phyloP scores from a whole-genome alignment of 768 basidiomycete genomes.

The Serendipita sp. region DNA sequence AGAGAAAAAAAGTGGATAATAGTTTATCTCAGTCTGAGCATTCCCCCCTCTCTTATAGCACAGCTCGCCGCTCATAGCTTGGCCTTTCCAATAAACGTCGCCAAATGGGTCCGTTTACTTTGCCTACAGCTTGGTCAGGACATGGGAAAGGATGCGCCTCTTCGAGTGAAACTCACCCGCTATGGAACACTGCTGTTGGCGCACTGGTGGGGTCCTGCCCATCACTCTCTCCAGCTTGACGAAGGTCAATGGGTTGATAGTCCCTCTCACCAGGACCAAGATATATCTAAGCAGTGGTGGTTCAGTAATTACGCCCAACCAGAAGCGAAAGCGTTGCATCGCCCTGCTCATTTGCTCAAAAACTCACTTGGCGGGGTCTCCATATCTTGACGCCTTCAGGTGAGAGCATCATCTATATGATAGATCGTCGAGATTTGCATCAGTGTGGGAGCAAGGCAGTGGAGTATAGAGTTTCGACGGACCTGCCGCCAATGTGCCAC shows the following conservation, averaged over 20 bases:
- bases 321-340: not conserved
- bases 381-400: constrained; percentile 86
- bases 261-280: constrained; percentile 59
- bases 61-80: constrained; percentile 8
- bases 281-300: constrained; percentile 38
- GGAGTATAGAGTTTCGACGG: constrained; percentile 4
- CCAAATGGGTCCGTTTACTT: constrained; percentile 13
- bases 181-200: constrained; percentile 11
- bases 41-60: not conserved
- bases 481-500: constrained; percentile 85
- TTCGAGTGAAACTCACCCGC: constrained; percentile 10
- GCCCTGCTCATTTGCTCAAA: not conserved
- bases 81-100: constrained; percentile 11
- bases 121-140: constrained; percentile 6
- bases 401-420: constrained; percentile 71
- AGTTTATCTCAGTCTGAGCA: not conserved
- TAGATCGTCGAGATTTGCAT: not conserved
- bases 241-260: constrained; percentile 49
- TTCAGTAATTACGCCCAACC: too few relatives aligned
- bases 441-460: not conserved
- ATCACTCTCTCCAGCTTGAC: constrained; percentile 30
- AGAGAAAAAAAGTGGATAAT: not conserved
- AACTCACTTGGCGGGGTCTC: constrained; percentile 61
- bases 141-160: not conserved
- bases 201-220: constrained; percentile 18